A percentile compares a stretch with the other conserved stretches of the same genome.
Conservation (phyloP, 331 rosid genomes). For the Acacia concinna region DNA sequence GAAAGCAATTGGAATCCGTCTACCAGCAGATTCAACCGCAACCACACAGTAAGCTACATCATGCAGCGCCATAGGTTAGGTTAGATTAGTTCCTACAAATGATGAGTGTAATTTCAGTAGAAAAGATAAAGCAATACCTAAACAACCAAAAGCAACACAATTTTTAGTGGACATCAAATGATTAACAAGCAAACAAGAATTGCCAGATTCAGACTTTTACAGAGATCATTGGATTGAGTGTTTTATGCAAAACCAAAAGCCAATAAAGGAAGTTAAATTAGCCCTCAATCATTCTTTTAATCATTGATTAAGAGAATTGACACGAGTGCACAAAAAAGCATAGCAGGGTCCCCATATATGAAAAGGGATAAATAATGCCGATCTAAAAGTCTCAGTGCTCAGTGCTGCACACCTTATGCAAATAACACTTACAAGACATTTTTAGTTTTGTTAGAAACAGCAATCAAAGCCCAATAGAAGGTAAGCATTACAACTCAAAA, state of each 20-base stretch:
- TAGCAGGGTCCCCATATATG: not conserved
- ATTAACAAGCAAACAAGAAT: constrained; percentile 1
- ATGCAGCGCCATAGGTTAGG: constrained; percentile 33
- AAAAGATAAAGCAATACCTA: not conserved
- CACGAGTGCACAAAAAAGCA: not conserved
- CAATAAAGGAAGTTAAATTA: not conserved
- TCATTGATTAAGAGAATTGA: not conserved
- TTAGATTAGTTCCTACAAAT: constrained; percentile 37
- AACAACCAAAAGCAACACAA: not conserved
- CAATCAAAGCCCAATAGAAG: not conserved
- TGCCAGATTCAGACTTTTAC: not conserved
- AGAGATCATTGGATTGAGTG: not conserved
- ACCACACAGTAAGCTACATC: constrained; percentile 87
- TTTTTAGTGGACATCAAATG: constrained; percentile 11
- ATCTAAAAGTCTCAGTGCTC: not conserved
- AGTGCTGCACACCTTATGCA: not conserved
- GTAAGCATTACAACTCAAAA: not conserved
- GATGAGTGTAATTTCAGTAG: constrained; percentile 6
- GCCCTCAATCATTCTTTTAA: not conserved
- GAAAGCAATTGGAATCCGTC: constrained; percentile 85
- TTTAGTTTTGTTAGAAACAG: not conserved
- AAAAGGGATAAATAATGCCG: not conserved
- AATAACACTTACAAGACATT: not conserved
- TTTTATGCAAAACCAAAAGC: not conserved
- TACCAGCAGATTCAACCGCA: constrained; percentile 81